Conservation (phyloP, 1,284 basidiomycete species). For the Tranzscheliella williamsii region DNA sequence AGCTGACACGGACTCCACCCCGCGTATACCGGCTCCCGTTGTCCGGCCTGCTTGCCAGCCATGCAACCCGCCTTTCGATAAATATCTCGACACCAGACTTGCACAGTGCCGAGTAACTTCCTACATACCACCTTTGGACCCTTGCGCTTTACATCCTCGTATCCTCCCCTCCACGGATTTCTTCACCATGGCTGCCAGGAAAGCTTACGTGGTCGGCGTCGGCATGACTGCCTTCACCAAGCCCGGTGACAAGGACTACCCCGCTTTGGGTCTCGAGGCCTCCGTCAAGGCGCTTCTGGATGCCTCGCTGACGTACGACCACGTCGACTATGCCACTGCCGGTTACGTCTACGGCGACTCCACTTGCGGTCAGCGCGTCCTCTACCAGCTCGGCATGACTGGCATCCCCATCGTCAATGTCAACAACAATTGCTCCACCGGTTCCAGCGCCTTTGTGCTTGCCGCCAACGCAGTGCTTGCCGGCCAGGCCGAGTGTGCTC, state of each 20-base stretch:
- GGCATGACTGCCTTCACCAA: slow-evolving; percentile 82
- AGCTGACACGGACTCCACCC: too few species aligned
- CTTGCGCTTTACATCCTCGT: too few species aligned
- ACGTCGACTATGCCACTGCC: slow-evolving; percentile 74
- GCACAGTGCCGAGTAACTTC: too few species aligned
- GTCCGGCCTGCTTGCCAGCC: too few species aligned
- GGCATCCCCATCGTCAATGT: slow-evolving; percentile 83
- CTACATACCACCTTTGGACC: too few species aligned
- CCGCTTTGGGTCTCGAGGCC: slow-evolving; percentile 69
- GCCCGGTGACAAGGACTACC: slow-evolving; percentile 68
- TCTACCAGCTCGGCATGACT: slow-evolving; percentile 84
- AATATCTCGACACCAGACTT: too few species aligned
- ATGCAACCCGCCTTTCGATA: too few species aligned
- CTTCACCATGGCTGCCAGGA: slow-evolving; percentile 28
- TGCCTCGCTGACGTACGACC: slow-evolving; percentile 82
- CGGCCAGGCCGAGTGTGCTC: slow-evolving; percentile 73
- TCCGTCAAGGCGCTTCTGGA: slow-evolving; percentile 81
- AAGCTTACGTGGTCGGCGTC: slow-evolving; percentile 68
- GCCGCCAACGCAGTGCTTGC: slow-evolving; percentile 64
- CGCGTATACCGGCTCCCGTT: too few species aligned
- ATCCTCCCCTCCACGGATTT: too few species aligned
- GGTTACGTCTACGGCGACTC: slow-evolving; percentile 66
- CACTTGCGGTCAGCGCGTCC: slow-evolving; percentile 76
- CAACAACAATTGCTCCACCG: slow-evolving; percentile 67
- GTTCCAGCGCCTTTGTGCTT: slow-evolving; percentile 52